Conservation (phyloP, 2,329 filamentous ascomycete species). For the Mollisia scopiformis region DNA sequence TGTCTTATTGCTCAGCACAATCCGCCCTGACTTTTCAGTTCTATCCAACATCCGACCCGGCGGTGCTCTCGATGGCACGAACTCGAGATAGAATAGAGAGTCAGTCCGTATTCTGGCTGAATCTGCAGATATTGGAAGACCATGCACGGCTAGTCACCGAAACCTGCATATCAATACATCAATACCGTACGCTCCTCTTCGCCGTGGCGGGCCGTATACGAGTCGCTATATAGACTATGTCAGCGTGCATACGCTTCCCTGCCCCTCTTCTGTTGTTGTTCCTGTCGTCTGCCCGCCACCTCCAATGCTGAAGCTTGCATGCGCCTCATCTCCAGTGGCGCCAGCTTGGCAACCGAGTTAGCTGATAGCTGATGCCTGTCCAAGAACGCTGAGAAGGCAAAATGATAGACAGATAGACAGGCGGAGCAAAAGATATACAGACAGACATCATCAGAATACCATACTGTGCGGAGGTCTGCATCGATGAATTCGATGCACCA, state of each 20-base stretch:
- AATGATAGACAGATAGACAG: conserved; percentile 1
- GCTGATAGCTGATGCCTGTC: background rate
- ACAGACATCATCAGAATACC: background rate
- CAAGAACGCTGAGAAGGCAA: background rate
- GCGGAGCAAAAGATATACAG: conserved; percentile 1
- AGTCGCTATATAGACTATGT: conserved; percentile 2
- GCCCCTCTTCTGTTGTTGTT: conserved; percentile 8
- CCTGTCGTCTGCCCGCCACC: conserved; percentile 2
- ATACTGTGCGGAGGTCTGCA: background rate
- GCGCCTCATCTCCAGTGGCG: conserved; percentile 1
- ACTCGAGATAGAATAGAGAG: background rate
- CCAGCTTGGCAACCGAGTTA: background rate
- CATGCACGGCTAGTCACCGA: background rate
- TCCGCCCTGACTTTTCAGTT: background rate
- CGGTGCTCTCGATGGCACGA: background rate
- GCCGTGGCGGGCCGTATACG: conserved; percentile 2
- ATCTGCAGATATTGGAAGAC: background rate
- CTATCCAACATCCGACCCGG: background rate
- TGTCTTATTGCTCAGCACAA: background rate
- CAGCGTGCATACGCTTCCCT: conserved; percentile 9
- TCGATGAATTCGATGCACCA: background rate
- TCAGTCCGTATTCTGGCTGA: background rate
- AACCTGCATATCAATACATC: background rate
- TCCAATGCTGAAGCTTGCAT: background rate
- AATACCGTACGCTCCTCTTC: background rate